phyloP scores from a whole-genome alignment of 2,329 filamentous ascomycete genomes.

The Beauveria sp. region DNA sequence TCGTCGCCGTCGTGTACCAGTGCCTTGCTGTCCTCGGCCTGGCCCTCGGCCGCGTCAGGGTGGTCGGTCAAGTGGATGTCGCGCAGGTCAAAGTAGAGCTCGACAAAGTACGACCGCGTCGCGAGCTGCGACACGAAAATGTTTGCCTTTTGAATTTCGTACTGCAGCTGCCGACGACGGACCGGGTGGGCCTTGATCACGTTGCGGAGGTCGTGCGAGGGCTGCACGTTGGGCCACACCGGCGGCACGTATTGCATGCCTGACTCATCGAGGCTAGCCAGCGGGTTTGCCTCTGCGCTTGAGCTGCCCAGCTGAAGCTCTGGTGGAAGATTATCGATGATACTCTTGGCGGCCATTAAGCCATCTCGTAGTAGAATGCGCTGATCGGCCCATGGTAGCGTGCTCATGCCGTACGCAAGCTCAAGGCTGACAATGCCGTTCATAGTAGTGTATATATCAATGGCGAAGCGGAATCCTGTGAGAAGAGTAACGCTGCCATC shows the following conservation, averaged over 20 bases:
- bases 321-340: slow-evolving; percentile 58
- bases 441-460: slow-evolving; percentile 74
- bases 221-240: slow-evolving; percentile 37
- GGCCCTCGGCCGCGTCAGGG: slow-evolving; percentile 24
- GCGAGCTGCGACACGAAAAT: slow-evolving; percentile 76
- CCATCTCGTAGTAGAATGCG: slow-evolving; percentile 64
- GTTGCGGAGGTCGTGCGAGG: slow-evolving; percentile 42
- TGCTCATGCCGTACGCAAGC: slow-evolving; percentile 71
- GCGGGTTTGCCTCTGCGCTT: slow-evolving; percentile 27
- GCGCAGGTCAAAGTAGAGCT: slow-evolving; percentile 73
- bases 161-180: slow-evolving; percentile 56
- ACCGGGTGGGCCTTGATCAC: slow-evolving; percentile 41
- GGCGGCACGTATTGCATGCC: slow-evolving; percentile 46
- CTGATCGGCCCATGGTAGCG: slow-evolving; percentile 72
- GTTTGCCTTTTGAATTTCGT: slow-evolving; percentile 88
- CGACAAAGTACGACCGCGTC: slow-evolving; percentile 76
- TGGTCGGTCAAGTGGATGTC: slow-evolving; percentile 53
- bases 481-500: slow-evolving; percentile 60
- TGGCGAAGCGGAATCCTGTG: slow-evolving; percentile 73
- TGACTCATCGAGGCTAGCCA: slow-evolving; percentile 35
- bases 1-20: slow-evolving; percentile 29
- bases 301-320: slow-evolving; percentile 54
- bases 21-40: slow-evolving; percentile 28
- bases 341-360: slow-evolving; percentile 60
- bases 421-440: slow-evolving; percentile 73